Evolutionary conservation across 768 basidiomycete genomes (phyloP).

Genomic region (Mycena capillaripes): DNA sequence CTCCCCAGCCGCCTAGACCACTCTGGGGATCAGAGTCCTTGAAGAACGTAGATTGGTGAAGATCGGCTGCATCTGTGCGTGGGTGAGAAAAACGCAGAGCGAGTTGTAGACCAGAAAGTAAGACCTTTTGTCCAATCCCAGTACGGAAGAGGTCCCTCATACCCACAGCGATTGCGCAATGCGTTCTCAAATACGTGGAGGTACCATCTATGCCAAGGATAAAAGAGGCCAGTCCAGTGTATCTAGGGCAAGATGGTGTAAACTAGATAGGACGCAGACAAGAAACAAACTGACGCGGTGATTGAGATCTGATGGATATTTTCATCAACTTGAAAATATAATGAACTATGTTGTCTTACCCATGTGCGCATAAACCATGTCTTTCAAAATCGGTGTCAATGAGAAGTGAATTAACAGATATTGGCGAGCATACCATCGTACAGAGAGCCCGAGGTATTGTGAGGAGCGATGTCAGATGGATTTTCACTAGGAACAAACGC

Average conservation of each 20-base stretch:
- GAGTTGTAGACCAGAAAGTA: neutral
- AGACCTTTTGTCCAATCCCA: neutral
- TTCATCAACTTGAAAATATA: neutral
- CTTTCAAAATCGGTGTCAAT: neutral
- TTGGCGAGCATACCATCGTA: neutral
- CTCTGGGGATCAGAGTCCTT: conserved; percentile 31
- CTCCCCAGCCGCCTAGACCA: conserved; percentile 42
- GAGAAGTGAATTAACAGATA: neutral
- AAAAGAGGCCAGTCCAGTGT: conserved; percentile 30
- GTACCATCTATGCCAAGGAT: conserved; percentile 34
- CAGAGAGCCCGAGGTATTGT: neutral
- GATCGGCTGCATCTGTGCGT: conserved; percentile 23
- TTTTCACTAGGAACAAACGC: neutral
- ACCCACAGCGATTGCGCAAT: conserved; percentile 21
- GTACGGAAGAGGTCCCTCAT: conserved; percentile 22
- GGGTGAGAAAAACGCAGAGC: neutral
- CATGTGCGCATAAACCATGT: neutral
- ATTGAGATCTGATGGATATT: neutral
- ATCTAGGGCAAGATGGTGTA: neutral
- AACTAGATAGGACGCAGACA: neutral
- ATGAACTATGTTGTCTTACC: neutral
- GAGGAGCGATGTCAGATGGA: neutral
- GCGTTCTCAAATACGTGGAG: conserved; percentile 21
- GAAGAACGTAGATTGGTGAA: conserved; percentile 36
- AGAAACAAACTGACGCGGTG: neutral